These are phyloP conservation scores for Allium sativum DNA, from an alignment of 106 monocot genomes.

Conservation along the genomic window DNA sequence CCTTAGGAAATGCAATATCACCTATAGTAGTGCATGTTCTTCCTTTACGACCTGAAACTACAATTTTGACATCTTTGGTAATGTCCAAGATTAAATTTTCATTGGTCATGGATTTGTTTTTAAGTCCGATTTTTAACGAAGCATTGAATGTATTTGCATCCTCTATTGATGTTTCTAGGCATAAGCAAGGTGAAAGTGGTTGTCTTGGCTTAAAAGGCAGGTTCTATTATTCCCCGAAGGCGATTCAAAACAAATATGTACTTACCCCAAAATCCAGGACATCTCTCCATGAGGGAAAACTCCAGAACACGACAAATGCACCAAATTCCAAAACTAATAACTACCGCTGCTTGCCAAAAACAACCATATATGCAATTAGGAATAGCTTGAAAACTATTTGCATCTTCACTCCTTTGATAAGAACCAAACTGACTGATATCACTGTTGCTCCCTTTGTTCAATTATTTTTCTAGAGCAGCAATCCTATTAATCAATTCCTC, in stretches of 20 bases:
- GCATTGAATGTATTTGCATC: conserved; percentile 7
- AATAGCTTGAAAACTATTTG: conserved; percentile 8
- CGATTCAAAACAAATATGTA: conserved; percentile 94
- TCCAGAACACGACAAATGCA: conserved; percentile 76
- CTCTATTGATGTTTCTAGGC: conserved; percentile 28
- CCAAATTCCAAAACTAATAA: conserved; percentile 87
- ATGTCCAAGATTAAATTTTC: conserved; percentile 46
- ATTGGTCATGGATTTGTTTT: conserved; percentile 26
- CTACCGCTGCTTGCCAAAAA: conserved; percentile 56
- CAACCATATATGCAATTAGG: conserved; percentile 72
- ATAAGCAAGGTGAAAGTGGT: conserved; percentile 33
- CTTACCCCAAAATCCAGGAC: conserved; percentile 95
- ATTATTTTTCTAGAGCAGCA: conserved; percentile 37
- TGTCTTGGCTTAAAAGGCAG: conserved; percentile 61
- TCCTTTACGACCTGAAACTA: conserved; percentile 73
- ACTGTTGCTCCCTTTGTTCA: conserved; percentile 11
- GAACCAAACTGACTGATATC: conserved; percentile 19
- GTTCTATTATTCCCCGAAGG: conserved; percentile 87
- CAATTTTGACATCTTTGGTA: conserved; percentile 70
- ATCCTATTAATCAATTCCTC: conserved; percentile 63
- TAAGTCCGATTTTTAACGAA: conserved; percentile 6
- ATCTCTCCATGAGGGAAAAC: conserved; percentile 73
- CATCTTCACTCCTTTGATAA: conserved; percentile 20
- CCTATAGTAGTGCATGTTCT: conserved; percentile 85
- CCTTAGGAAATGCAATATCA: conserved; percentile 94